These are phyloP conservation scores for Trichoderma pleuroti DNA, from an alignment of 2,329 filamentous ascomycete species.

Conservation along the genomic window DNA sequence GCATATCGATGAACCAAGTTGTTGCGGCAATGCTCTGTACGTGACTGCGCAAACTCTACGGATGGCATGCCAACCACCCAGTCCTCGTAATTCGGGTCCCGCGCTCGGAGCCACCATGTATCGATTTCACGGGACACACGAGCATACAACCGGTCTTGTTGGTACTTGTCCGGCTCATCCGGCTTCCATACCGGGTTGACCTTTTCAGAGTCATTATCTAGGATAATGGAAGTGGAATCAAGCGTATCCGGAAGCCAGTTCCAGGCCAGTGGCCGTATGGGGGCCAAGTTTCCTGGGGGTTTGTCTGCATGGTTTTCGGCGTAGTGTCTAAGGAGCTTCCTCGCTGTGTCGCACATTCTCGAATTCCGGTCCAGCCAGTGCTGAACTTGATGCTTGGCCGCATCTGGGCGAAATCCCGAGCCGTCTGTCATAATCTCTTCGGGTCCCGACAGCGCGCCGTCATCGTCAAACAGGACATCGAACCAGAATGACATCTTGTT, in stretches of 20 bases:
- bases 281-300: conserved; percentile 48
- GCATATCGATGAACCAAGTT: conserved; percentile 57
- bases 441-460: conserved; percentile 43
- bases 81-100: conserved; percentile 58
- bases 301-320: conserved; percentile 47
- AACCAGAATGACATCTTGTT: conserved; percentile 70
- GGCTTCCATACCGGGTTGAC: conserved; percentile 49
- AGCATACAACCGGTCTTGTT: conserved; percentile 57
- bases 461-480: conserved; percentile 61
- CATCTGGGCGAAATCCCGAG: conserved; percentile 51
- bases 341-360: conserved; percentile 54
- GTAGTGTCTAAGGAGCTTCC: conserved; percentile 53
- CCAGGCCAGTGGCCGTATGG: conserved; percentile 51
- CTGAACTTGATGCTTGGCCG: conserved; percentile 57
- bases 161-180: conserved; percentile 53
- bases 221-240: conserved; percentile 30
- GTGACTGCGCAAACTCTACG: conserved; percentile 55
- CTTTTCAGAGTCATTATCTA: conserved; percentile 40
- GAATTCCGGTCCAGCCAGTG: conserved; percentile 63
- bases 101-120: conserved; percentile 60
- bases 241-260: conserved; percentile 50
- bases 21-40: conserved; percentile 56
- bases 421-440: conserved; percentile 52
- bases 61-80: conserved; percentile 59
- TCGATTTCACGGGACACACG: conserved; percentile 63